Base-by-base conservation (phyloP, 1,284 basidiomycete genomes). In the Apiotrichum akiyoshidainum region DNA sequence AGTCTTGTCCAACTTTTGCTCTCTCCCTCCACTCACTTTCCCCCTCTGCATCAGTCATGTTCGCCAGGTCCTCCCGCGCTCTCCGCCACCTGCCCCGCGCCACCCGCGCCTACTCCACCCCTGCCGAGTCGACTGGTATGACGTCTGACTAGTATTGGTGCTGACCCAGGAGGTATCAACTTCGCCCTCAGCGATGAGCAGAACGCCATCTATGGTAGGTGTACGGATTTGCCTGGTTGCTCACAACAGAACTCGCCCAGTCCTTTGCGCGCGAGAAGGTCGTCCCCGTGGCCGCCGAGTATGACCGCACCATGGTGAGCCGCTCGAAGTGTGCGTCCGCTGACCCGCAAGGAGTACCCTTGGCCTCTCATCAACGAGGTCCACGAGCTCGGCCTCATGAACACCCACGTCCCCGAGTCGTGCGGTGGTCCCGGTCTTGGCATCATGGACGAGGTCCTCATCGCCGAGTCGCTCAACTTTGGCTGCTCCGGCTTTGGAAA, bases 401-500 rank as follows among this genome's bases (percentile, higher is more conserved):
- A 81, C 65, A 77, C 79, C 0, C 80, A 81, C 63, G 73, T 81
- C 5, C 80, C 80, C 8, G 78, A 77, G 64, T 75, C 68, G 76
- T 83, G 81, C 68, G 81, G 82, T 34, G 81, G 82, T 8, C 76
- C 81, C 0, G 81, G 80, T 3, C 73, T 83, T 2, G 78, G 79
- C 5, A 69, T 83, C n/a, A 57, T 82, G 22, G 80, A 81, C 47
- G 81, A 79, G 48, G 77, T 80, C 10, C 66, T 83, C 34, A 81
- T 81, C 31, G 80, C 80, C 2, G 76, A 79, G 59, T 66, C 71
- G 47, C 72, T 84, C 22, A 81, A 81, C 2, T 83, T 73, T 61
- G 82, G 82, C 2, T 83, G 82, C 66, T 79, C 82, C 0, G 82
- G 82, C 33, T 80, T 83, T 17, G 81, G 82, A 55, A 83, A 82